Evolutionary conservation across 768 basidiomycete species (phyloP), one percentile per base, ranked within the genome.

Genomic region (Crepidotus variabilis): DNA sequence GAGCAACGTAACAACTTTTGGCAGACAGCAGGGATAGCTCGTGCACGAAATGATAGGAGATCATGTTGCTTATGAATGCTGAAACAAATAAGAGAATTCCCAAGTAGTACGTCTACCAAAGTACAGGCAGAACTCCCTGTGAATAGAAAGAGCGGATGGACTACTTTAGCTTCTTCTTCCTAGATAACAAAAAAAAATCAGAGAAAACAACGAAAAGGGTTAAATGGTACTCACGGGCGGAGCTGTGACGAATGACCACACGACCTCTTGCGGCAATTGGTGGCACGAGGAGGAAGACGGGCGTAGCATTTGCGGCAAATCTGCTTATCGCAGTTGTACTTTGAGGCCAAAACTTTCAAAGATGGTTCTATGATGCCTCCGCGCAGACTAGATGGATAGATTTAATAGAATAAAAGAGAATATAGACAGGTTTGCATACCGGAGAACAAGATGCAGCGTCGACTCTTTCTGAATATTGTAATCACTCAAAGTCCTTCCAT

Each of bases 221-320:
- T 2, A 22, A 51, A 6, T 36, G 32, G 54, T 14, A 86, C 90
- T 72, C 61, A 93, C 91, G 91, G 92, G 73, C 92, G 87, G 78
- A 95, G 91, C 67, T 92, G 92, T 60, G 86, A 88, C 48, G 89
- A 91, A 75, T 92, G 91, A 18, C 94, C 94, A 69, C 94, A 96
- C 57, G 85, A 82, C 63, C 94, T 84, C 81, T 96, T 96, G 72
- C 96, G 83, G 87, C 97, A 98, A 86, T 99, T 98, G 79, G 95
- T 98, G 35, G 97, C 97, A 72, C 97, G 94, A 53, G 95, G 96
- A 61, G 97, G 96, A 66, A 98, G 96, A 66, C 97, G 96, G 47
- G 97, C 97, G 75, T 98, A 98, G 81, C 97, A 98, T 77, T 98
- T 98, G 75, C 97, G 94, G 85, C 97, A 98, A 68, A 98, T 98